These are phyloP conservation scores for sunflower (Helianthus annuus) DNA, from an alignment of 129 eudicot genomes.

Conservation along the genomic window HanXRQr2.0-SUNRISE NC_035437.2:115126630-115127129, in stretches of 20 bases:
- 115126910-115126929: constrained; percentile 75
- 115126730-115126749: too few species aligned
- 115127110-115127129: constrained; percentile 49
- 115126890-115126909: constrained; percentile 44
- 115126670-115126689: too few species aligned
- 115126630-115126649: too few species aligned
- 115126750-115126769: too few species aligned
- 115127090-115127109: constrained; percentile 66
- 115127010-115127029: constrained; percentile 57
- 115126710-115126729: too few species aligned
- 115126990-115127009: constrained; percentile 83
- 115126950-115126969: constrained; percentile 81
- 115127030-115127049: constrained; percentile 57
- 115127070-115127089: constrained; percentile 49
- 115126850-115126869: not conserved
- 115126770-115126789: not conserved
- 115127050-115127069: constrained; percentile 45
- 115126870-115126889: not conserved
- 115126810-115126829: not conserved
- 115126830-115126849: not conserved
- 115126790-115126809: not conserved
- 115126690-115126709: too few species aligned
- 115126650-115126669: too few species aligned
- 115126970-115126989: constrained; percentile 57
- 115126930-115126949: constrained; percentile 92